phyloP scores from a whole-genome alignment of 441 rosid species.

The California macrophylla region DNA sequence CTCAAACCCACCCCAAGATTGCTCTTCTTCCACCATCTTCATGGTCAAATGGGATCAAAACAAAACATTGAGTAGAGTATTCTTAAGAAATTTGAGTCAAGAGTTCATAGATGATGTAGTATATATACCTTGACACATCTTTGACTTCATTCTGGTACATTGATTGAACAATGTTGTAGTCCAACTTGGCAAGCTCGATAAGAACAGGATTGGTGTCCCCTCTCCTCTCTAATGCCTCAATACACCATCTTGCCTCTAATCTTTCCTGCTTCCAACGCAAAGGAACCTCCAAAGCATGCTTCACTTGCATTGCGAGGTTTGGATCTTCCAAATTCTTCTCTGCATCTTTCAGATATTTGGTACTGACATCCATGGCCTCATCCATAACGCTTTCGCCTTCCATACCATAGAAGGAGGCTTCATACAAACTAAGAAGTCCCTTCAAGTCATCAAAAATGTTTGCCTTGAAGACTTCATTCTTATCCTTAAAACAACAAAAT shows the following conservation, averaged over 20 bases:
- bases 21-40: constrained; percentile 22
- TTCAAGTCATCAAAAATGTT: constrained; percentile 6
- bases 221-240: constrained; percentile 12
- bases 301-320: constrained; percentile 3
- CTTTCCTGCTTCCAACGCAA: constrained; percentile 27
- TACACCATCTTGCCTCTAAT: constrained; percentile 29
- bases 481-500: constrained; percentile 17
- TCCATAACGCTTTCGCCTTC: constrained; percentile 23
- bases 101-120: too few relatives aligned
- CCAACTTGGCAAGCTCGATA: constrained; percentile 29
- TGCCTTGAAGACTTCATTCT: constrained; percentile 11
- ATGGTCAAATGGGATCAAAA: neutral
- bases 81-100: too few relatives aligned
- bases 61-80: too few relatives aligned
- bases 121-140: constrained; percentile 16
- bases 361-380: constrained; percentile 22
- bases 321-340: neutral
- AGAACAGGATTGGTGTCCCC: constrained; percentile 6
- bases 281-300: constrained; percentile 28
- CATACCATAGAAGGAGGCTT: constrained; percentile 18
- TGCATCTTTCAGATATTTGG: constrained; percentile 6
- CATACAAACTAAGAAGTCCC: constrained; percentile 19
- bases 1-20: constrained; percentile 9
- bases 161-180: constrained; percentile 28
- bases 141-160: constrained; percentile 21